Percentiles rank a stretch among this genome's conserved stretches.
Evolutionary conservation across 352 stramenopile species (phyloP).

Genomic region (Plasmopara halstedii): DNA sequence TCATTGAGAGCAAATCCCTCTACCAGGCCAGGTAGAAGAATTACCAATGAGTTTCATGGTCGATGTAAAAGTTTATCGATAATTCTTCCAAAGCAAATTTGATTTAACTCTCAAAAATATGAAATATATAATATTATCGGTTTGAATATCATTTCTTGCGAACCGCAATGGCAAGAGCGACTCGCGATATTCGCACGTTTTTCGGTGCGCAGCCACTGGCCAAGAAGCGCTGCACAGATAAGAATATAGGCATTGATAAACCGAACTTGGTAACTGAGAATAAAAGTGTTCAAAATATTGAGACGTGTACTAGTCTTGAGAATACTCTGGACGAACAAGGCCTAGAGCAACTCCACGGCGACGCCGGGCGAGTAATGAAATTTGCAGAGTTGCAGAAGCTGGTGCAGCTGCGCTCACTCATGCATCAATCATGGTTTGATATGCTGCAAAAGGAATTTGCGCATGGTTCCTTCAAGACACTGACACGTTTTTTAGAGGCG

Average conservation of each 20-base stretch:
- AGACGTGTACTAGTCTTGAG: neutral
- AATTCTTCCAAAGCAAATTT: no score
- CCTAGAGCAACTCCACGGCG: neutral
- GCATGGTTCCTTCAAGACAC: constrained; percentile 36
- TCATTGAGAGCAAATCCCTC: no score
- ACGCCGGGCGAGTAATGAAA: no score
- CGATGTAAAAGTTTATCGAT: no score
- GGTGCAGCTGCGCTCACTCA: constrained; percentile 26
- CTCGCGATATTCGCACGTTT: constrained; percentile 57
- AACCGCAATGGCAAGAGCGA: constrained; percentile 5
- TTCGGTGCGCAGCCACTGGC: constrained; percentile 26
- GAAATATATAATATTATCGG: no score
- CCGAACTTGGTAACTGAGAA: neutral
- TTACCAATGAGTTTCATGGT: no score
- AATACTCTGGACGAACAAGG: neutral
- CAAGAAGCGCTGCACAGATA: constrained; percentile 23
- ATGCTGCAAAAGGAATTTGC: constrained; percentile 43
- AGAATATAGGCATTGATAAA: neutral
- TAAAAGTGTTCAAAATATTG: no score
- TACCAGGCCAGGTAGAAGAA: no score
- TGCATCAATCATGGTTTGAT: constrained; percentile 54
- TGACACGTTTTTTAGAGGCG: constrained; percentile 36
- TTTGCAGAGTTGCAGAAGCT: neutral
- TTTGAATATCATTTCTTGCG: neutral
- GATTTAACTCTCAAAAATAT: no score